Conservation (phyloP, 495 filamentous ascomycete genomes). For the Evansstolkia leycettana region DNA sequence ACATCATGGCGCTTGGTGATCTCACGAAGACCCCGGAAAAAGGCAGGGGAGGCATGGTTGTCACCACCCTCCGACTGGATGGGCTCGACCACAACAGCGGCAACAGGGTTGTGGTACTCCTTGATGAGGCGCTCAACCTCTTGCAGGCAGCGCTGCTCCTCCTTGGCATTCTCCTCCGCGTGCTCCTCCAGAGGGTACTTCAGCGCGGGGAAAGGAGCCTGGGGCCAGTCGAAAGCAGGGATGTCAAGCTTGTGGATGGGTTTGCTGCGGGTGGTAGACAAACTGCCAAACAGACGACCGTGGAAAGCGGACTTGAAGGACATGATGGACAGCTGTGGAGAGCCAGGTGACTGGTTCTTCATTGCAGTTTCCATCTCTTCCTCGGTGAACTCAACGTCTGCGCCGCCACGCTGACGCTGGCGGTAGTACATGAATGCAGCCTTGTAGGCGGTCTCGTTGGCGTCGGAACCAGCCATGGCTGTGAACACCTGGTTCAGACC, state of each 20-base stretch:
- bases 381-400: slow-evolving; percentile 68
- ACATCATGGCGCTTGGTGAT: slow-evolving; percentile 78
- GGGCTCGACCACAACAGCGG: slow-evolving; percentile 84
- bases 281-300: slow-evolving; percentile 83
- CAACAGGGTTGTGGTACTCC: slow-evolving; percentile 74
- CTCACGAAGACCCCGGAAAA: slow-evolving; percentile 81
- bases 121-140: slow-evolving; percentile 82
- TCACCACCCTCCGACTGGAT: slow-evolving; percentile 98
- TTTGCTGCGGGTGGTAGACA: slow-evolving; percentile 92
- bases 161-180: slow-evolving; percentile 66
- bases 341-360: slow-evolving; percentile 74
- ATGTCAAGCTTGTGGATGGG: slow-evolving; percentile 98
- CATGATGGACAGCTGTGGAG: slow-evolving; percentile 77
- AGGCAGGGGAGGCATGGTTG: slow-evolving; percentile 90
- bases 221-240: slow-evolving; percentile 96
- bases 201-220: slow-evolving; percentile 78
- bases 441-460: slow-evolving; percentile 99
- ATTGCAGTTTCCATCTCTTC: slow-evolving; percentile 71
- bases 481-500: slow-evolving; percentile 96
- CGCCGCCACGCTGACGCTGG: slow-evolving; percentile 75
- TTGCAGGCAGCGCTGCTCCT: slow-evolving; percentile 75
- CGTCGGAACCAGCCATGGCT: slow-evolving; percentile 87
- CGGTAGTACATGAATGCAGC: slow-evolving; percentile 97
- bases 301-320: slow-evolving; percentile 93
- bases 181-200: slow-evolving; percentile 88